Base-by-base conservation (phyloP, 768 basidiomycete genomes). In the Mycena amicta region DNA sequence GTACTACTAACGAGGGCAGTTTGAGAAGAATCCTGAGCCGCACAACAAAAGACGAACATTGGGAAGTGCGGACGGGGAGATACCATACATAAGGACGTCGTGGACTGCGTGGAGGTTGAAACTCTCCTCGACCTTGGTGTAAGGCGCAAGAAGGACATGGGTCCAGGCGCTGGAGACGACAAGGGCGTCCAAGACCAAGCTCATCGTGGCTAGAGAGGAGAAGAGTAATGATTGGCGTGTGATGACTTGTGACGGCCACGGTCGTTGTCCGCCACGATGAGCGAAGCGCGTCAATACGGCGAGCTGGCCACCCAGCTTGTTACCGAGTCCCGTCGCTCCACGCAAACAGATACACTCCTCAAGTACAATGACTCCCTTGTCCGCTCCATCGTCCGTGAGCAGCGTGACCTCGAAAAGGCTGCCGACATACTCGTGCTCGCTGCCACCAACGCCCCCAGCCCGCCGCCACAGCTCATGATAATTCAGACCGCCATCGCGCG, bases 101-200 rank as follows among this genome's bases (percentile, higher is more conserved):
- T 97, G 93, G 0, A 81, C 82, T 0, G 93, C 95, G 69, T 98
- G 97, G 8, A 98, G 81, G 64, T 90, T 95, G 80, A 98, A 98
- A 67, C 90, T 92, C 74, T 99, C 97, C 72, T 99, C 97, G 27
- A 99, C 97, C 75, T 99, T 99, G 3, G 92, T 91, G 70, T 90
- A 93, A 0, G 97, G 96, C 2, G 92, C 83, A 3, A 92, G 75
- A 25, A 90, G 63, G 47, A 95, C 89, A 62, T 96, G 89, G 1
- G 68, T 64, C 81, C 86, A 90, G 52, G 78, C 77, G 46, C 79
- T 76, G 0, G 66, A 67, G 25, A 87, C 70, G 16, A 90, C 66
- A 11, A 85, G 66, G 20, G 75, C 61, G 65, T 92, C 90, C 18
- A 83, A 72, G 3, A 66, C 57, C 8, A 73, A 56, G 60, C 70